Evolutionary conservation across 352 stramenopile genomes (phyloP).

Genomic region (Aphanomyces cochlioides): DNA sequence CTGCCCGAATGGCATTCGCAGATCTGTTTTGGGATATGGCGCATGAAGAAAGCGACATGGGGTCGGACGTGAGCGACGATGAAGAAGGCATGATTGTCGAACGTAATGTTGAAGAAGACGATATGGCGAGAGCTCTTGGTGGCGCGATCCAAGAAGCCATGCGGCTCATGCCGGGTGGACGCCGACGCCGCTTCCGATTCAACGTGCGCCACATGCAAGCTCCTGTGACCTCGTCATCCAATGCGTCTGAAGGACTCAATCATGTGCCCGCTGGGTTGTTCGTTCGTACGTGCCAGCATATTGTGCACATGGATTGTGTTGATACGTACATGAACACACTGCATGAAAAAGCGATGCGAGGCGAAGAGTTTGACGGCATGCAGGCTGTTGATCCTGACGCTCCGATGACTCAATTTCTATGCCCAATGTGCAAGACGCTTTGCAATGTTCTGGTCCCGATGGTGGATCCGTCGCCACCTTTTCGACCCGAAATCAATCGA

Average conservation of each 20-base stretch:
- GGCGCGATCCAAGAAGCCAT: conserved; percentile 22
- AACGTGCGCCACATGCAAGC: neutral
- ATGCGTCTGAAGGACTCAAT: neutral
- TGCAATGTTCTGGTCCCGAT: conserved; percentile 89
- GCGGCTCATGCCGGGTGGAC: neutral
- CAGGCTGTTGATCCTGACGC: conserved; percentile 85
- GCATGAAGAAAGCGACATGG: neutral
- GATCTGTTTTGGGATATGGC: conserved; percentile 32
- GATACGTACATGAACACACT: conserved; percentile 83
- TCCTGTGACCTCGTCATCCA: neutral
- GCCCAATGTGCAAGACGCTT: conserved; percentile 89
- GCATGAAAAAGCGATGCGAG: conserved; percentile 82
- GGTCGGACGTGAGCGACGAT: conserved; percentile 1
- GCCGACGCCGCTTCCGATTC: conserved; percentile 12
- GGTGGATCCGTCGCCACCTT: neutral
- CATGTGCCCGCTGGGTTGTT: conserved; percentile 55
- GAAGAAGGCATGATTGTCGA: neutral
- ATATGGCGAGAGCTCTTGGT: conserved; percentile 3
- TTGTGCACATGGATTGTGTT: conserved; percentile 81
- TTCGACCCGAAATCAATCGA: neutral
- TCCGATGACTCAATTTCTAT: conserved; percentile 89
- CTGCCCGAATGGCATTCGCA: conserved; percentile 21
- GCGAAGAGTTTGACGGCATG: conserved; percentile 84
- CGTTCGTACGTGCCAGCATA: conserved; percentile 82
- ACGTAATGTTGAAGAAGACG: neutral